Evolutionary conservation across 2,329 filamentous ascomycete species (phyloP).

Genomic region (Verticillium tricorpus): DNA sequence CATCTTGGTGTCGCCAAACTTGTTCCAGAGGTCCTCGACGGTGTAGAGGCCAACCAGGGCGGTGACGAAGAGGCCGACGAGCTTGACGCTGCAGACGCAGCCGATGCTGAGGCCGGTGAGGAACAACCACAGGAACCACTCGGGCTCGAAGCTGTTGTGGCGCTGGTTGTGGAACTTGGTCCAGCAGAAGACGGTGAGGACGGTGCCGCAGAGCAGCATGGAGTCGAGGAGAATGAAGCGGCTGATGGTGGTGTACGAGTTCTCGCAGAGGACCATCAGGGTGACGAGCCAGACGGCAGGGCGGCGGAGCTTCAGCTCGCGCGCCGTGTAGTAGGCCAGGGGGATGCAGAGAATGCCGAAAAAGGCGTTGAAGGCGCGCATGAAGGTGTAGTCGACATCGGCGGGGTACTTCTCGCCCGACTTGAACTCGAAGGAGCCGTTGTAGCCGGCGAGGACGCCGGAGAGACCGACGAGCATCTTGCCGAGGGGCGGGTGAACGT

Average conservation of each 20-base stretch:
- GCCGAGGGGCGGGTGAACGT: constrained; percentile 84
- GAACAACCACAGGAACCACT: constrained; percentile 95
- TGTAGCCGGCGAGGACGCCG: constrained; percentile 94
- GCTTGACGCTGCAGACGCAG: constrained; percentile 97
- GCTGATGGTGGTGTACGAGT: constrained; percentile 98
- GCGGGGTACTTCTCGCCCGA: constrained; percentile 93
- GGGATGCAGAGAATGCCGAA: constrained; percentile 93
- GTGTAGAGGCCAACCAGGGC: constrained; percentile 95
- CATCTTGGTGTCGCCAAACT: constrained; percentile 93
- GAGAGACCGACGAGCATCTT: constrained; percentile 98
- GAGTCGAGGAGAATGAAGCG: constrained; percentile 97
- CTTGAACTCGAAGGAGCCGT: constrained; percentile 99
- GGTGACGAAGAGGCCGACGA: constrained; percentile 93
- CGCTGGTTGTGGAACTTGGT: constrained; percentile 91
- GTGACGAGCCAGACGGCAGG: constrained; percentile 93
- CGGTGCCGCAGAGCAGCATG: constrained; percentile 98
- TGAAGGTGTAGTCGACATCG: constrained; percentile 95
- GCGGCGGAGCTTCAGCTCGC: constrained; percentile 80
- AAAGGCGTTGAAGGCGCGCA: constrained; percentile 94
- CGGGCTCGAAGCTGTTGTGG: constrained; percentile 76
- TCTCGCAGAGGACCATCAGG: constrained; percentile 96
- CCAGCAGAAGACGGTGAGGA: constrained; percentile 96
- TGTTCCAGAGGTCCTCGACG: constrained; percentile 93
- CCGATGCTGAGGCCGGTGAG: constrained; percentile 93
- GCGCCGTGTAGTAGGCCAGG: constrained; percentile 90